Base-by-base conservation (phyloP, 2,329 filamentous ascomycete genomes). In the Fusarium euwallaceae region DNA sequence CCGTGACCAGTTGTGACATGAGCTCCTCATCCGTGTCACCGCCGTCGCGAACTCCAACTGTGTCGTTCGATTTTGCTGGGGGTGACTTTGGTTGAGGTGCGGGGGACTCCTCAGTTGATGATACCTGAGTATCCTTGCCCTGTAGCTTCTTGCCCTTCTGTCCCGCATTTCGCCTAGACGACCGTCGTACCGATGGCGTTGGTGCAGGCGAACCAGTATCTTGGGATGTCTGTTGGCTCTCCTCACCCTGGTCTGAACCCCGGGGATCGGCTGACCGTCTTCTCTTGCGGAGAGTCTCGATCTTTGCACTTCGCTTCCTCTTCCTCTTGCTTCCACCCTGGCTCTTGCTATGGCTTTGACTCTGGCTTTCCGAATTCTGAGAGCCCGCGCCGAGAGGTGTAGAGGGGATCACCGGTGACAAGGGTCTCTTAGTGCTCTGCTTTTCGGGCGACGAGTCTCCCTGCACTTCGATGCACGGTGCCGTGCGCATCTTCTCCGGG, bases 1-100 rank as follows among this genome's bases (percentile, higher is more conserved):
- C 85, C 12, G 78, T 80, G 22, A 83, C 80, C 27, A 86, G 76
- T 67, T 86, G 85, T 24, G 84, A 86, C 73, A 83, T 76, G 16
- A 85, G 69, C 69, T 86, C 84, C 58, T 85, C 84, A 43, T 86
- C 84, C 20, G 83, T 84, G 60, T 86, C 81, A 39, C 75, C 77
- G 14, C 69, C 76, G 58, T 83, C 79, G 37, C 65, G 68, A 27
- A 45, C 72, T 56, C 70, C 68, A 27, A 43, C 34, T 61, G 20
- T 9, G 32, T 64, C 58, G 17, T 53, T 58, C 20, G 65, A 48
- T 16, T 39, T 24, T 55, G 24, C 48, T 53, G 48, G 16, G 48
- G 24, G 24, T n/a, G 48, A 53, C 48, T 53, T 29, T 10, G 55
- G 53, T 43, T 66, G 64, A 16, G 61, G 34, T 34, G 59, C 20